Percentiles rank a stretch among this genome's conserved stretches.
These are phyloP conservation scores for Ganoderma sinense DNA, from an alignment of 1,284 basidiomycete genomes.

Conservation along the genomic window DNA sequence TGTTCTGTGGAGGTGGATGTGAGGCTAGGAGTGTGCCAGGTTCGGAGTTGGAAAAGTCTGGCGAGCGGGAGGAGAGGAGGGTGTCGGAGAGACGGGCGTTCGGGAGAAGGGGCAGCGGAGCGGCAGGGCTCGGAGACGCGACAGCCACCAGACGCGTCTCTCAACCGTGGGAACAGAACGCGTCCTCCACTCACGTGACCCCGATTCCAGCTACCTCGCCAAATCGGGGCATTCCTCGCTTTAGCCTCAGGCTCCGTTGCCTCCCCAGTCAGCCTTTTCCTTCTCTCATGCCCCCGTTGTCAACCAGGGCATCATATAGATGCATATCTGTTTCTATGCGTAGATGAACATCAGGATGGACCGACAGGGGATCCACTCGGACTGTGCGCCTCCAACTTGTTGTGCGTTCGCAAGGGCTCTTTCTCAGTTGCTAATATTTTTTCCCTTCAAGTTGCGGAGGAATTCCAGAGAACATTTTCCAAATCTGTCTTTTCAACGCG, in stretches of 20 bases:
- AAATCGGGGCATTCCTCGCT: conserved; percentile 7
- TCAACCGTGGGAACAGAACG: conserved; percentile 32
- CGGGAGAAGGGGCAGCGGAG: not conserved
- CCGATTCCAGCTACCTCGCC: conserved; percentile 7
- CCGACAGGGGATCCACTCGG: too few relatives aligned
- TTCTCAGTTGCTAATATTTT: not conserved
- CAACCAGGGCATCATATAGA: not conserved
- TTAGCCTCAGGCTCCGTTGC: not conserved
- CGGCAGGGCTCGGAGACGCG: conserved; percentile 7
- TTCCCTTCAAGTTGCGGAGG: not conserved
- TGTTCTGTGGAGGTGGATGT: not conserved
- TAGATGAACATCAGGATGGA: not conserved
- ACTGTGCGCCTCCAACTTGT: too few relatives aligned
- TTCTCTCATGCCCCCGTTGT: not conserved
- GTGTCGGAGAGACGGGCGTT: conserved; percentile 9
- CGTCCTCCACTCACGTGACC: conserved; percentile 26
- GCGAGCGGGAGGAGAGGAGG: not conserved
- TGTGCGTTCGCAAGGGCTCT: not conserved
- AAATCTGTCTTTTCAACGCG: not conserved
- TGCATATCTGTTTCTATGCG: not conserved
- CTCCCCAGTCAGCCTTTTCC: not conserved
- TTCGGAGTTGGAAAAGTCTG: not conserved
- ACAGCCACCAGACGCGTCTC: conserved; percentile 21
- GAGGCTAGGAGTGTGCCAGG: not conserved
- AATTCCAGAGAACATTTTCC: not conserved